Conservation (phyloP, 2,329 filamentous ascomycete species). For the Xylaria sp. region DNA sequence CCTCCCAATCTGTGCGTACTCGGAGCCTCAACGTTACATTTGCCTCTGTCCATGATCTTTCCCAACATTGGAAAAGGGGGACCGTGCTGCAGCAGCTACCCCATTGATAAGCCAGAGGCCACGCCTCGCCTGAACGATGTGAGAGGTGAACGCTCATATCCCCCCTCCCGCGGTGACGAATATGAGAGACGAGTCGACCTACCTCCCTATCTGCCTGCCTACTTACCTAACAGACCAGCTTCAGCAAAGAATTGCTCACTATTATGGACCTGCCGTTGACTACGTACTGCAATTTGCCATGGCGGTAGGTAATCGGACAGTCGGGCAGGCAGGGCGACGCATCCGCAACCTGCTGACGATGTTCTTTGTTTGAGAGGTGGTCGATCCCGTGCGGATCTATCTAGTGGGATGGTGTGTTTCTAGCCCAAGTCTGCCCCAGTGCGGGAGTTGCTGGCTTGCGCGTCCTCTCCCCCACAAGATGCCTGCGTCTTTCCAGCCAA, state of each 20-base stretch:
- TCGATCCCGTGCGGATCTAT: conserved; percentile 22
- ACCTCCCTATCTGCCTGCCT: too few relatives aligned
- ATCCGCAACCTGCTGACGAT: background rate
- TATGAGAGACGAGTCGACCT: too few relatives aligned
- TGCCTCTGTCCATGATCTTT: conserved; percentile 3
- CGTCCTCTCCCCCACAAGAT: conserved; percentile 31
- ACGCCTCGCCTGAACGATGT: too few relatives aligned
- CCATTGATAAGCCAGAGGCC: too few relatives aligned
- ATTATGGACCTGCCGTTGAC: too few relatives aligned
- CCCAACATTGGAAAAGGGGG: too few relatives aligned
- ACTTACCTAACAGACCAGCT: too few relatives aligned
- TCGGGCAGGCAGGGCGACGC: background rate
- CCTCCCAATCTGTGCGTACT: background rate
- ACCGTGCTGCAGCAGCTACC: too few relatives aligned
- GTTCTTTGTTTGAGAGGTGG: background rate
- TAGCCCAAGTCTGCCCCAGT: conserved; percentile 17
- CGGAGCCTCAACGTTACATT: conserved; percentile 16
- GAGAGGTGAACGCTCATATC: too few relatives aligned
- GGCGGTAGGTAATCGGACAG: background rate
- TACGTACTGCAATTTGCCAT: background rate
- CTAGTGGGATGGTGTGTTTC: conserved; percentile 17
- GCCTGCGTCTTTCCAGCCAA: conserved; percentile 34
- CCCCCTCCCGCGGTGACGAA: too few relatives aligned
- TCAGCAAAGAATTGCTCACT: too few relatives aligned
- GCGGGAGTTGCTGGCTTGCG: conserved; percentile 36